Evolutionary conservation across 2,329 filamentous ascomycete genomes (phyloP), one percentile per base, ranked within the genome.

Genomic region (Penicillium sp.): DNA sequence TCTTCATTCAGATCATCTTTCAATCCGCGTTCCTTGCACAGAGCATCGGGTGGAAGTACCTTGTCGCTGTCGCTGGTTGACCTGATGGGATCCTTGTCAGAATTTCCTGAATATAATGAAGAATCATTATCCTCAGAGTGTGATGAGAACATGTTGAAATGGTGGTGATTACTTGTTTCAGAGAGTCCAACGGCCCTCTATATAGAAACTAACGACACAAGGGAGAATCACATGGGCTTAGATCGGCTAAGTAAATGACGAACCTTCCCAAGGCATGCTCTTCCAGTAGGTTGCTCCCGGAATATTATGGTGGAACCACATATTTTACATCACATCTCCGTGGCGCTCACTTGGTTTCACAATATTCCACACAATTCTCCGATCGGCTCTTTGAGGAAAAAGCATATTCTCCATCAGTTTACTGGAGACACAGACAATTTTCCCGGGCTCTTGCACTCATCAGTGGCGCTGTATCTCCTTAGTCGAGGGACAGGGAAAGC

Each of bases 361-460:
- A 59, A 62, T 61, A 56, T 59, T 49, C 51, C 56, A 35, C 14
- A 20, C 27, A 48, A 54, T 48, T 54, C 60, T 52, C 59, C 53
- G 51, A 60, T 59, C 29, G 26, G 12, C 44, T 18, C 1, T 18
- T 22, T 14, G 2, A 47, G 2, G 18, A 27, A 6, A 31, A 15
- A 4, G 12, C 11, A 6, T 31, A 31, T 0, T 6, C 12, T 11
- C 6, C 12, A 14, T 15, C 6, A 15, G 29, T 5, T 6, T 4
- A 15, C 29, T 31, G 14, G 12, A 15, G 1, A 14, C 12, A 14
- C 2, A 4, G 29, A 12, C 12, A 6, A 6, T 15, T 31, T 6
- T 6, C 4, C 12, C 12, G 14, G 29, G 29, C 29, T 31, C 29
- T 31, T 14, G 14, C 29, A 31, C 29, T 31, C 6, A 18, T 37